phyloP scores from a whole-genome alignment of 2,329 filamentous ascomycete genomes.

The Xylaria sp. region DNA sequence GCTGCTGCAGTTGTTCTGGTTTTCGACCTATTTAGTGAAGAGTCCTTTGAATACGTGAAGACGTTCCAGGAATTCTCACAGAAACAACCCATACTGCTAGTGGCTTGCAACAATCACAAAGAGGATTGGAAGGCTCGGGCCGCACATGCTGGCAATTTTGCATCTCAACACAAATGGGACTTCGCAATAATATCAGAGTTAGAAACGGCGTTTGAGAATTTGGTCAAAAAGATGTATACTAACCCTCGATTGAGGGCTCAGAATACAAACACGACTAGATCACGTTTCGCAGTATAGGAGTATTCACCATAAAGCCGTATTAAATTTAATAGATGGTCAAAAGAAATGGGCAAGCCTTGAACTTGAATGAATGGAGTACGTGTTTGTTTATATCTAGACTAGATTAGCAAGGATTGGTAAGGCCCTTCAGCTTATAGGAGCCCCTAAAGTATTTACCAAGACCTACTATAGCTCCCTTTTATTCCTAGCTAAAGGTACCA shows the following conservation, averaged over 20 bases:
- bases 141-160: background rate
- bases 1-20: background rate
- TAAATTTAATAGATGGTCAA: no score
- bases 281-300: background rate
- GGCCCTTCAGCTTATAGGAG: no score
- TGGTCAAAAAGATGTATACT: background rate
- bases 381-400: no score
- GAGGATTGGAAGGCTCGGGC: background rate
- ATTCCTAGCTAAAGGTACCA: no score
- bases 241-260: background rate
- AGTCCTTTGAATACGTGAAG: slow-evolving; percentile 1
- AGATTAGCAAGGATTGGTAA: no score
- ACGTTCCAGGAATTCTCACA: background rate
- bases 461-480: no score
- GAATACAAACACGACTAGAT: no score
- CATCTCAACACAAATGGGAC: background rate
- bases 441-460: no score
- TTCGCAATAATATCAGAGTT: background rate
- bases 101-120: background rate
- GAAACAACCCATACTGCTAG: slow-evolving; percentile 4
- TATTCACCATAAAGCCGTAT: no score
- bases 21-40: background rate
- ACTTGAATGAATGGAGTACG: no score
- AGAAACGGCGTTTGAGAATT: background rate
- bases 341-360: no score